Conservation (phyloP, 139 green algal species). For the Chlamydomonas asymmetrica region DNA sequence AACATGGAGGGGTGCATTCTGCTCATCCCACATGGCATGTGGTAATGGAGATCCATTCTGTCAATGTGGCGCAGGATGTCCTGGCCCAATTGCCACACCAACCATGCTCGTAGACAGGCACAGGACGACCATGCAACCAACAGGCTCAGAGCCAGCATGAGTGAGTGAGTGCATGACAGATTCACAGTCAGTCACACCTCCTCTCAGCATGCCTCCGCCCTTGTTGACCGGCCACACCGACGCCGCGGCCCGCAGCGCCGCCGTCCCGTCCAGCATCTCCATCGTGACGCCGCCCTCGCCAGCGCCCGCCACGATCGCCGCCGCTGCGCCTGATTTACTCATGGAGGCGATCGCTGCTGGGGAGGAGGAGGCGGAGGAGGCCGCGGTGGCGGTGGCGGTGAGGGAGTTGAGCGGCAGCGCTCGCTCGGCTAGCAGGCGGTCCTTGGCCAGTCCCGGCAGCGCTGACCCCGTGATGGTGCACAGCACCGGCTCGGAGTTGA, state of each 20-base stretch:
- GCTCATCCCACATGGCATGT: too few species aligned
- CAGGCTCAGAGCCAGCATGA: too few species aligned
- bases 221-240: slow-evolving; percentile 20
- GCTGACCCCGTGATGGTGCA: slow-evolving; percentile 46
- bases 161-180: too few species aligned
- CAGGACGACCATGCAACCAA: too few species aligned
- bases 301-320: neutral
- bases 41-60: too few species aligned
- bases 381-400: too few species aligned
- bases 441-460: slow-evolving; percentile 36
- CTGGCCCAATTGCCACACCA: too few species aligned
- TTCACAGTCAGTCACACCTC: too few species aligned
- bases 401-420: too few species aligned
- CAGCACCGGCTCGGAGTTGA: slow-evolving; percentile 41
- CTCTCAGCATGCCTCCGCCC: slow-evolving; percentile 22
- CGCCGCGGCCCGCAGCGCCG: slow-evolving; percentile 9
- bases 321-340: neutral
- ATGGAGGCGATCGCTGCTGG: too few species aligned
- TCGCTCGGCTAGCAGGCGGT: slow-evolving; percentile 30
- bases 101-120: too few species aligned
- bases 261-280: slow-evolving; percentile 38
- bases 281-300: slow-evolving; percentile 23
- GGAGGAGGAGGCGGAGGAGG: slow-evolving; percentile 3
- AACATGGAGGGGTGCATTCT: neutral
- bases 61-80: too few species aligned